These are phyloP conservation scores for Botrytis paeoniae DNA, from an alignment of 2,329 filamentous ascomycete genomes.

Conservation along the genomic window DNA sequence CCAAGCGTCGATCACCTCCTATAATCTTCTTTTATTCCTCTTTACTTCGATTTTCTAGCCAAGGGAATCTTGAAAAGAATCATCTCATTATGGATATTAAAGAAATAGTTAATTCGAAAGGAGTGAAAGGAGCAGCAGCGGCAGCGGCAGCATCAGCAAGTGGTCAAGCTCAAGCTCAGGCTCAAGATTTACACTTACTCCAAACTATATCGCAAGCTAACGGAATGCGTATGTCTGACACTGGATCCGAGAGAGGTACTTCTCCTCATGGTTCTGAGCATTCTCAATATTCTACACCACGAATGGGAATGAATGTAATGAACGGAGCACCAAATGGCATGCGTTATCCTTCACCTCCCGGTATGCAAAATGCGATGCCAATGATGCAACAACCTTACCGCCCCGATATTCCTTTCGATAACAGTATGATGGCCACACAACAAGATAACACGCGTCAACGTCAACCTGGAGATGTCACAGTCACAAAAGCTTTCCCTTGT, in stretches of 20 bases:
- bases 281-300: slow-evolving; percentile 37
- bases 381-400: slow-evolving; percentile 38
- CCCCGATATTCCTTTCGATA: slow-evolving; percentile 34
- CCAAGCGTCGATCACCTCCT: slow-evolving; percentile 32
- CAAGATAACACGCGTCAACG: slow-evolving; percentile 30
- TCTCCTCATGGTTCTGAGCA: slow-evolving; percentile 40
- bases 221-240: slow-evolving; percentile 36
- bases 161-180: slow-evolving; percentile 32
- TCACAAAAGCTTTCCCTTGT: slow-evolving; percentile 77
- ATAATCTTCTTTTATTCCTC: slow-evolving; percentile 27
- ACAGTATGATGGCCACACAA: slow-evolving; percentile 28
- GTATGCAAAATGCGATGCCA: slow-evolving; percentile 38
- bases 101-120: slow-evolving; percentile 40
- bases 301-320: slow-evolving; percentile 36
- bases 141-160: slow-evolving; percentile 34
- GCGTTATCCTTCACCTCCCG: slow-evolving; percentile 39
- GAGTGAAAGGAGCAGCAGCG: slow-evolving; percentile 32
- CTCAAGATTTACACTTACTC: slow-evolving; percentile 37
- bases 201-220: slow-evolving; percentile 38
- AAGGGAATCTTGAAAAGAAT: slow-evolving; percentile 5
- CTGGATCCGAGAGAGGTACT: slow-evolving; percentile 37
- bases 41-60: neutral
- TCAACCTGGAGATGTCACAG: slow-evolving; percentile 26
- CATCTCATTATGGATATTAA: slow-evolving; percentile 38
- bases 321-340: slow-evolving; percentile 33